Conservation (phyloP, 345 rosid species). For the Syzygium aromaticum region DNA sequence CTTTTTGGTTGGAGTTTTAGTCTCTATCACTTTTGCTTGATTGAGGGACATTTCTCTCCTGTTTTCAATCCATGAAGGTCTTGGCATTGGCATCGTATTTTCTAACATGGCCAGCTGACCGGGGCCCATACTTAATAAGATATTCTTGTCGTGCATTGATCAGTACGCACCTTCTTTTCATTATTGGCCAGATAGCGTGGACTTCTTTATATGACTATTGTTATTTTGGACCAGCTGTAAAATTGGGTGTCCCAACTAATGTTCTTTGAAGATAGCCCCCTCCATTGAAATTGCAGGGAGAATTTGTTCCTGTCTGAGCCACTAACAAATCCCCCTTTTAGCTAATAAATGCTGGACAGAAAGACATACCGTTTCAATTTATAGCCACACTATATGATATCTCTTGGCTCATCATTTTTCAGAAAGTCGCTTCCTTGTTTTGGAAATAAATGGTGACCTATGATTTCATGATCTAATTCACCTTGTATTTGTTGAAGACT, state of each 20-base stretch:
- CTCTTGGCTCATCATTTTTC: neutral
- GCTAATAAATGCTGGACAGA: neutral
- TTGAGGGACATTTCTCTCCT: neutral
- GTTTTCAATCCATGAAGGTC: neutral
- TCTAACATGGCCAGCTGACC: neutral
- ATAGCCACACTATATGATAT: neutral
- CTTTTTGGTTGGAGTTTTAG: neutral
- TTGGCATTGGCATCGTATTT: neutral
- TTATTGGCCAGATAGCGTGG: neutral
- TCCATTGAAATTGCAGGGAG: neutral
- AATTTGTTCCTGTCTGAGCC: neutral
- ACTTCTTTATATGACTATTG: neutral
- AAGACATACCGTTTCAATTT: neutral
- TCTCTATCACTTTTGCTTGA: neutral
- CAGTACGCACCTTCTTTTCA: neutral
- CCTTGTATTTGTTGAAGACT: neutral
- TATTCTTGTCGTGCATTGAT: neutral
- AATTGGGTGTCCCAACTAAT: neutral
- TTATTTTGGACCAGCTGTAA: neutral
- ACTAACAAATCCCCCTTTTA: neutral
- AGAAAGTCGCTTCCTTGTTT: neutral
- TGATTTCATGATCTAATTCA: neutral
- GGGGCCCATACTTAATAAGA: neutral
- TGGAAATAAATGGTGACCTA: neutral
- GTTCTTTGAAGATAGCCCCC: neutral